These are phyloP conservation scores for Fusarium gaditjirri DNA, from an alignment of 2,329 filamentous ascomycete genomes.

Conservation along the genomic window DNA sequence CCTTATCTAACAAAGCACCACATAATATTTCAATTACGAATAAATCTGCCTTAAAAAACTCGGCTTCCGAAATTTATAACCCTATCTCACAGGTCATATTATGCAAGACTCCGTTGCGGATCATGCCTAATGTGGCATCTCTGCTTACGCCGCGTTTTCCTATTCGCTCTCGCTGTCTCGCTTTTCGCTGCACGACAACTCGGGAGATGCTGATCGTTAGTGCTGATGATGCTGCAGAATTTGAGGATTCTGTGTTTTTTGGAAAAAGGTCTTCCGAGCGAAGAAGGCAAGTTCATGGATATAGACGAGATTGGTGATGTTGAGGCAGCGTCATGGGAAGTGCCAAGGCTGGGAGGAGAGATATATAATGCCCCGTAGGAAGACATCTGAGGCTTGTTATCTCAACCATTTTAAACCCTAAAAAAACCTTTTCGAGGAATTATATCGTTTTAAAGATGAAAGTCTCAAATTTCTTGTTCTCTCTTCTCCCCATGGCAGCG, in stretches of 20 bases:
- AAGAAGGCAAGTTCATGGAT: neutral
- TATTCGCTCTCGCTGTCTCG: neutral
- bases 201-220: neutral
- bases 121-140: neutral
- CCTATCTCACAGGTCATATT: neutral
- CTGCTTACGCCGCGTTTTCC: neutral
- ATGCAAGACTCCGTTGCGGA: neutral
- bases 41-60: neutral
- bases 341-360: neutral
- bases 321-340: neutral
- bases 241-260: fast-evolving
- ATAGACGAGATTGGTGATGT: neutral
- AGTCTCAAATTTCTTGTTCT: fast-evolving
- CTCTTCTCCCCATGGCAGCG: neutral
- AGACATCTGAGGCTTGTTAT: fast-evolving
- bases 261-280: neutral
- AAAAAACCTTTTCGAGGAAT: fast-evolving
- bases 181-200: neutral
- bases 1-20: neutral
- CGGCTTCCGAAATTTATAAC: neutral
- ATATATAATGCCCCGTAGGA: neutral
- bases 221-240: neutral
- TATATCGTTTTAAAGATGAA: neutral
- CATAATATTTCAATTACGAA: neutral
- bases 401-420: fast-evolving